Base-by-base conservation (phyloP, 805 yeast genomes). In the Sugiyamaella chiloensis region DNA sequence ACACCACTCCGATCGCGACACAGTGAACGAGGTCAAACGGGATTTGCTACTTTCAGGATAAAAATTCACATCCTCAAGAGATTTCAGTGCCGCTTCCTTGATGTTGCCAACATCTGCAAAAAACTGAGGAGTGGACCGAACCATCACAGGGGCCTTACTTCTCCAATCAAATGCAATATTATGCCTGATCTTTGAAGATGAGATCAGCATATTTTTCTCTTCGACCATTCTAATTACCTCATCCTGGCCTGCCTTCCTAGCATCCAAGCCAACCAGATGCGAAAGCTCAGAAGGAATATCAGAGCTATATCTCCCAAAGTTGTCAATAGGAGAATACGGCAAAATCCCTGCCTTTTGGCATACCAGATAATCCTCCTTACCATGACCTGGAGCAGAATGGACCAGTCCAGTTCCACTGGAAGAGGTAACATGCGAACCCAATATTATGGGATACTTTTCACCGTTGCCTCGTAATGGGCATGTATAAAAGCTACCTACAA, bases 141-240 rank as follows among this genome's bases (percentile, higher is more conserved):
- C 87, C 42, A 93, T 82, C n/a, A 93, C 89, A 0, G 99, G 99
- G 36, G 84, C 85, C 61, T 90, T 90, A 1, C 96, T 87, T 57
- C 99, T 78, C 99, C 99, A 93, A 63, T 93, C 99, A 61, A 87
- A 89, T 0, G 99, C 98, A 58, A 91, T 91, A 2, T 91, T 87
- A 66, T 93, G 99, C 8, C 63, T 67, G 29, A 72, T 68, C 30
- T 68, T 66, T 47, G 81, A 71, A 1, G 73, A 54, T n/a, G 72
- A 60, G 51, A 72, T 73, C 1, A 83, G 55, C 75, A 83, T 76
- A 1, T 67, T 64, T 1, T 65, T 50, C 0, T 66, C 65, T 1
- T 65, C 46, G 35, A 88, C 65, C 12, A 72, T 53, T 3, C 64
- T 64, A 5, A 85, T 45, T 40, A 85, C 72, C 6, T 52, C 50